Conservation (phyloP, 805 yeast species). For the Candida silvicultrix region DNA sequence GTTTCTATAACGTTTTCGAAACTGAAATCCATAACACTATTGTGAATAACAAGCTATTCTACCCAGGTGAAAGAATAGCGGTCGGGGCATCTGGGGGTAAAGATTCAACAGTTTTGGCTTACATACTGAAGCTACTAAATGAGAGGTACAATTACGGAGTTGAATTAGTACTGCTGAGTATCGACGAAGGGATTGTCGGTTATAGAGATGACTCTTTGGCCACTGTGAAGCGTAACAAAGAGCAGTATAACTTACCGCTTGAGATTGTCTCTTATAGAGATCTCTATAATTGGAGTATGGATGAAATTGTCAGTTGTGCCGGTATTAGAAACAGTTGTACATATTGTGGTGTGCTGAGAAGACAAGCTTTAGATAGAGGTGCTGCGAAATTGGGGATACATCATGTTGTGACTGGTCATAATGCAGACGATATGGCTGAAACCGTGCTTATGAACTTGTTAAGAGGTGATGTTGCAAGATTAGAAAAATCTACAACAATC, state of each 20-base stretch:
- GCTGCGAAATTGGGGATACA: conserved; percentile 78
- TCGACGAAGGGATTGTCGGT: conserved; percentile 97
- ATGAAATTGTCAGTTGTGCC: conserved; percentile 90
- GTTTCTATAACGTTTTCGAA: conserved; percentile 88
- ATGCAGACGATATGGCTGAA: conserved; percentile 99
- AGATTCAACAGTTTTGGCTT: conserved; percentile 93
- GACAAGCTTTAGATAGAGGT: conserved; percentile 96
- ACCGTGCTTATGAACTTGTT: conserved; percentile 91
- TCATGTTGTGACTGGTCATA: conserved; percentile 97
- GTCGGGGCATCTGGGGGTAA: conserved; percentile 99
- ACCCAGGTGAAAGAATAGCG: conserved; percentile 82
- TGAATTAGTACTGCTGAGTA: conserved; percentile 73
- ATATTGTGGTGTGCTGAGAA: conserved; percentile 93
- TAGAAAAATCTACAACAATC: conserved; percentile 82
- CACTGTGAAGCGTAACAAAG: conserved; percentile 89
- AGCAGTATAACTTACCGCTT: conserved; percentile 74
- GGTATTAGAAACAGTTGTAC: conserved; percentile 94
- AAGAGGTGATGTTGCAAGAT: conserved; percentile 92
- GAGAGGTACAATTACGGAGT: conserved; percentile 86
- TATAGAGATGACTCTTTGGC: conserved; percentile 96
- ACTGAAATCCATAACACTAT: conserved; percentile 94
- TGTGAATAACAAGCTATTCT: conserved; percentile 57
- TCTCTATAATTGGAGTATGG: conserved; percentile 97
- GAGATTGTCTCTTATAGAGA: conserved; percentile 83
- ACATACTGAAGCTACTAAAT: conserved; percentile 78